These are phyloP conservation scores for Trichoderma guizhouense DNA, from an alignment of 2,329 filamentous ascomycete species.

Conservation along the genomic window DNA sequence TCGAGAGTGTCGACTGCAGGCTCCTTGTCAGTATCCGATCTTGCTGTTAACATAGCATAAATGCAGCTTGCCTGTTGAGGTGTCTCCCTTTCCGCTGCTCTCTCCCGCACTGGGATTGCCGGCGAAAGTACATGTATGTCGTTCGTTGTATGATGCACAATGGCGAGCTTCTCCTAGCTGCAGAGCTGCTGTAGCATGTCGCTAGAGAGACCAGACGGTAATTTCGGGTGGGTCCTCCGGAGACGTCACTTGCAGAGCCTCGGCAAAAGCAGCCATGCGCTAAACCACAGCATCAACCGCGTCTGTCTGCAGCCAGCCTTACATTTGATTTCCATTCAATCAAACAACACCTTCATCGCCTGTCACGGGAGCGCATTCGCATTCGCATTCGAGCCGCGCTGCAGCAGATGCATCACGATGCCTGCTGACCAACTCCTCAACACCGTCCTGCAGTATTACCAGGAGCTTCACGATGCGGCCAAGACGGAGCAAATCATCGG, in stretches of 20 bases:
- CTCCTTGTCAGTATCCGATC: background rate
- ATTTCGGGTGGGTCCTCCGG: slow-evolving; percentile 9
- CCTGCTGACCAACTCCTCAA: slow-evolving; percentile 64
- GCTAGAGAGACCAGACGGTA: background rate
- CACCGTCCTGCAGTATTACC: slow-evolving; percentile 60
- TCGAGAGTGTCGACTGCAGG: background rate
- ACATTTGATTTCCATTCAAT: background rate
- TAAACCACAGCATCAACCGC: slow-evolving; percentile 10
- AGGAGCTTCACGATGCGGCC: slow-evolving; percentile 49
- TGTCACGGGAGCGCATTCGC: background rate
- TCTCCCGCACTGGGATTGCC: background rate
- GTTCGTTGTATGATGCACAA: background rate
- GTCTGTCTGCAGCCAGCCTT: background rate
- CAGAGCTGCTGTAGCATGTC: background rate
- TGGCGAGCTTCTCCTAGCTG: background rate
- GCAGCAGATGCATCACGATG: slow-evolving; percentile 42
- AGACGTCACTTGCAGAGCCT: slow-evolving; percentile 25
- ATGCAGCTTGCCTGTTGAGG: background rate
- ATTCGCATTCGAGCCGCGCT: background rate
- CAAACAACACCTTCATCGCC: background rate
- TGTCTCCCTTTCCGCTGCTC: background rate
- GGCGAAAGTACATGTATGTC: background rate
- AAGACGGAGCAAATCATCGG: slow-evolving; percentile 58
- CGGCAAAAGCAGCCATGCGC: slow-evolving; percentile 26
- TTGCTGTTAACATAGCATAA: background rate